Base-by-base conservation (phyloP, 352 stramenopile genomes). In the Phytophthora sp. region DNA sequence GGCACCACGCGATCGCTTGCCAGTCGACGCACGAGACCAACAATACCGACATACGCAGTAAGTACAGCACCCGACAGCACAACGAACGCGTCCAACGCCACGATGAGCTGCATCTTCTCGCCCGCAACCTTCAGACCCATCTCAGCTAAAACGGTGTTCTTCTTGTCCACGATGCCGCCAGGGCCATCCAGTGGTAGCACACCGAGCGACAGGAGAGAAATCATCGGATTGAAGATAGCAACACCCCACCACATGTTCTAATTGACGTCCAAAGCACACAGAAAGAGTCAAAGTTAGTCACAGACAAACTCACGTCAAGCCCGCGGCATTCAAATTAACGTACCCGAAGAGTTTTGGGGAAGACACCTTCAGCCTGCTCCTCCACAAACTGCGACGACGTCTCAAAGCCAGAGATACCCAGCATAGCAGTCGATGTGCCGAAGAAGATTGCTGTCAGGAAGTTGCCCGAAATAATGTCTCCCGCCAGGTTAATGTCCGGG, bases 201-300 rank as follows among this genome's bases (percentile, higher is more conserved):
- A 42, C 89, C 86, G 31, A 98, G 84, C 18, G 86, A 93, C 35
- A 98, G 78, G 46, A 98, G 68, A 39, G 92, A 94, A 57, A 98
- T 90, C 53, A 98, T 65, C 52, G 95, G 94, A 56, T 98, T 98
- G 76, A 98, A 98, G 47, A 98, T 85, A 29, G 93, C 82, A 4
- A 98, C 95, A 46, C 88, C 90, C 79, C 88, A 93, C 93, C 93
- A 98, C 93, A 98, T 98, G 63, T 97, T 97, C 80, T 93, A 68
- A 30, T 56, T 36, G 57, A 13, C 23, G 38, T 44, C 13, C 39
- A 21, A 38, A 46, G 18, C 33, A 39, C 9, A 47, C 13, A 66
- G 46, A 9, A 52, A 45, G 45, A 59, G 39, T 31, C 26, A 23
- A n/a, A 47, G 36, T 60, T 38, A 56, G 44, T 42, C 20, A 60